Conservation (phyloP, 108 stramenopile genomes). For the Chaetoceros muelleri region DNA sequence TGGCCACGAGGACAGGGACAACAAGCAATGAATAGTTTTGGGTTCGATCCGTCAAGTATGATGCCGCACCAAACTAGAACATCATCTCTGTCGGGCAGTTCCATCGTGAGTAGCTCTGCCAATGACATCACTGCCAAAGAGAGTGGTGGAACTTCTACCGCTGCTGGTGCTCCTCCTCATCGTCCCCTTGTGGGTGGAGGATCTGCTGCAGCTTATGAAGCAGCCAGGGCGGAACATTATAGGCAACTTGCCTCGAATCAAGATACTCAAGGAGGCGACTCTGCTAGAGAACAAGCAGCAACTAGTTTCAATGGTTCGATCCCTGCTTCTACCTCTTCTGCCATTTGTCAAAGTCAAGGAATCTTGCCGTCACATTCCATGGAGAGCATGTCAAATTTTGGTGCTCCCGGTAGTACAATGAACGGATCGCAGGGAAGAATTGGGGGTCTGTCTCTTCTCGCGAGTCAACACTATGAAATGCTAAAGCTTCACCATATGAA, state of each 20-base stretch:
- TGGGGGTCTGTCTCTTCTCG: not conserved
- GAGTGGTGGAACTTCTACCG: too few relatives aligned
- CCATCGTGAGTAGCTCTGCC: not conserved
- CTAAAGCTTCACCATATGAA: slow-evolving; percentile 91
- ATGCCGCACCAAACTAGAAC: not conserved
- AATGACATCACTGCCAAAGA: not conserved
- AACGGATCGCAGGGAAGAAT: not conserved
- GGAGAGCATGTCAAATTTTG: not conserved
- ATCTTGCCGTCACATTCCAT: not conserved
- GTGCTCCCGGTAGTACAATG: not conserved
- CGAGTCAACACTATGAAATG: slow-evolving; percentile 57
- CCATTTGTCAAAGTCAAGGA: not conserved
- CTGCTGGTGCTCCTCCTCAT: slow-evolving; percentile 35
- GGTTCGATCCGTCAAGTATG: not conserved
- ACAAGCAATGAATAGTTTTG: not conserved
- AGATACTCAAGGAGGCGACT: not conserved
- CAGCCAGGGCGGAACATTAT: slow-evolving; percentile 69
- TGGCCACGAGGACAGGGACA: not conserved
- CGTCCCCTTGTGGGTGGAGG: slow-evolving; percentile 70
- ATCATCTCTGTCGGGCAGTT: not conserved
- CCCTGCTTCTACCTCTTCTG: slow-evolving; percentile 1
- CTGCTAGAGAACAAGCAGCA: too few relatives aligned
- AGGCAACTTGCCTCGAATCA: slow-evolving; percentile 8
- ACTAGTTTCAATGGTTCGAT: not conserved
- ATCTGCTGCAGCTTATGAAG: slow-evolving; percentile 76